A percentile compares a stretch with the other conserved stretches of the same genome.
phyloP scores from a whole-genome alignment of 2,329 filamentous ascomycete species.

The Pestalotiopsis sp. region DNA sequence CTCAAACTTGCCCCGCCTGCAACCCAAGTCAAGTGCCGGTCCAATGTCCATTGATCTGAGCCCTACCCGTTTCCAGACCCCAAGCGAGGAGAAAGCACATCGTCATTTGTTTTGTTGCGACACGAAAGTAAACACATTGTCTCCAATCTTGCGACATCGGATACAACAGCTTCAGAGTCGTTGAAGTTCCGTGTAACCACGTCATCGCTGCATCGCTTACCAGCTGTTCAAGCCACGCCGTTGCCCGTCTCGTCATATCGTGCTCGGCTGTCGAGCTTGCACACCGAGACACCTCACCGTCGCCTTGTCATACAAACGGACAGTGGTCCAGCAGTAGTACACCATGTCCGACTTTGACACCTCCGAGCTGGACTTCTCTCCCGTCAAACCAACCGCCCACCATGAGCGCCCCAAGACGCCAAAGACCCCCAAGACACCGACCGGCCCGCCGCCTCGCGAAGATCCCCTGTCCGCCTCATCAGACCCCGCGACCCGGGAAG shows the following conservation, averaged over 20 bases:
- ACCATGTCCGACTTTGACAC: slow-evolving; percentile 50
- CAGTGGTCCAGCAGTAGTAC: slow-evolving; percentile 24
- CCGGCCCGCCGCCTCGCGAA: slow-evolving; percentile 36
- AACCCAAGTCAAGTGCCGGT: background rate
- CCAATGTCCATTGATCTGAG: slow-evolving; percentile 5
- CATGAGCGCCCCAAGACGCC: slow-evolving; percentile 44
- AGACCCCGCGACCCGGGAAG: slow-evolving; percentile 70
- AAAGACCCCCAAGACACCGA: slow-evolving; percentile 51
- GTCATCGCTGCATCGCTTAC: background rate
- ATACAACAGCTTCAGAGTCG: background rate
- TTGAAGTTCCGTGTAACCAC: background rate
- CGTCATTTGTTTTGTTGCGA: slow-evolving; percentile 7
- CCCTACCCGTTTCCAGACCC: background rate
- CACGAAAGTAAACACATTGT: slow-evolving; percentile 12
- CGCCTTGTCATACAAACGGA: slow-evolving; percentile 15
- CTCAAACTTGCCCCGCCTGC: background rate
- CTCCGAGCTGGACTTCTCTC: slow-evolving; percentile 51
- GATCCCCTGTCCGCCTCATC: slow-evolving; percentile 55
- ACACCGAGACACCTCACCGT: slow-evolving; percentile 14
- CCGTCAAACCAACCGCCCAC: slow-evolving; percentile 24
- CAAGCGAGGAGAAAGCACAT: background rate
- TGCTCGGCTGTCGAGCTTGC: background rate
- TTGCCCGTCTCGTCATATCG: background rate
- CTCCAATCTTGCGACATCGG: slow-evolving; percentile 1
- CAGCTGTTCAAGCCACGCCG: background rate